These are phyloP conservation scores for Dryadomyces quercus-mongolicae DNA, from an alignment of 2,329 filamentous ascomycete genomes.

Conservation along the genomic window DNA sequence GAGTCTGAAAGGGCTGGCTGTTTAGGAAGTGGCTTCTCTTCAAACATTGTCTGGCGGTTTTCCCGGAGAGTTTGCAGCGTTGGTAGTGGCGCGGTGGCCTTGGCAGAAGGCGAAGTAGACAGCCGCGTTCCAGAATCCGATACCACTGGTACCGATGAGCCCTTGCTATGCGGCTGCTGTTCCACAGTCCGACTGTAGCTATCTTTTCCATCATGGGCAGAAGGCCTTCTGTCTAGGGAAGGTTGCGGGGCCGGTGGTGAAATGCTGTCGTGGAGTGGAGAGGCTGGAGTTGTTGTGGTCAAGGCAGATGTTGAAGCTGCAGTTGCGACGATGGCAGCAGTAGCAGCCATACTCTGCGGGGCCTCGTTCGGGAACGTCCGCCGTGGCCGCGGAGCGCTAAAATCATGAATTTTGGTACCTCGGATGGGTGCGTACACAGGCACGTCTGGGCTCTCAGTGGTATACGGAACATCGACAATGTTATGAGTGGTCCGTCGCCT, in stretches of 20 bases:
- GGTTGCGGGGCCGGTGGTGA: neutral
- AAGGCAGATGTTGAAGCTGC: neutral
- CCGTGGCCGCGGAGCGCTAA: constrained; percentile 45
- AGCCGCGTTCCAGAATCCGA: neutral
- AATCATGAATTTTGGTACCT: constrained; percentile 53
- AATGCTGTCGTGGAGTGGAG: neutral
- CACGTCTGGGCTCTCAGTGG: constrained; percentile 30
- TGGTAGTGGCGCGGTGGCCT: neutral
- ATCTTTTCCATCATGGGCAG: neutral
- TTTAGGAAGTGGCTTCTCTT: constrained; percentile 13
- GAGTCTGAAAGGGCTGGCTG: constrained; percentile 22
- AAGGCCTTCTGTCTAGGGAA: neutral
- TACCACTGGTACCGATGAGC: neutral
- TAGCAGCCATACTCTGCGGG: constrained; percentile 3
- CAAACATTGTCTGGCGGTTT: constrained; percentile 11
- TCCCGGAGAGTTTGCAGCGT: constrained; percentile 10
- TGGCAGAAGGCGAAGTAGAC: neutral
- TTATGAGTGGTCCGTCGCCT: constrained; percentile 42
- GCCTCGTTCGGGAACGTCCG: constrained; percentile 23
- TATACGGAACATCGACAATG: constrained; percentile 27
- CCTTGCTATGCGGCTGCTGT: neutral
- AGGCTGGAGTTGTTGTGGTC: neutral
- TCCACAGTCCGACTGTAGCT: neutral
- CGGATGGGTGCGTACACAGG: constrained; percentile 50
- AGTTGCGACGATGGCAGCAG: constrained; percentile 5